These are phyloP conservation scores for Hysterangium stoloniferum DNA, from an alignment of 768 basidiomycete species.

Conservation along the genomic window DNA sequence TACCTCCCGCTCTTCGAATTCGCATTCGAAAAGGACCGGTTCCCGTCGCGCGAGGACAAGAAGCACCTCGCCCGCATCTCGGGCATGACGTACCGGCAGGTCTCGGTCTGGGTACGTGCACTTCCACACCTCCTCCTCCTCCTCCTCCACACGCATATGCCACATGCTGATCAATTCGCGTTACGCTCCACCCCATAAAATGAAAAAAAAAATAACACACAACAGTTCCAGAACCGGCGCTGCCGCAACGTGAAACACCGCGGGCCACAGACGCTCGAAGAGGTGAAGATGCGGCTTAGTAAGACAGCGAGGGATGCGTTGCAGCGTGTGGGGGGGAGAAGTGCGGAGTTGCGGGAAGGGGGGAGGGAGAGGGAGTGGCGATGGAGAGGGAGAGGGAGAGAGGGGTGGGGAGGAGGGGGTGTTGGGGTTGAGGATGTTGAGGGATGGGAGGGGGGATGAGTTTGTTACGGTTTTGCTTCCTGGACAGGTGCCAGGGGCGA, in stretches of 20 bases:
- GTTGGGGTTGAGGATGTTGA: too few species aligned
- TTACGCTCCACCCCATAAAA: not conserved
- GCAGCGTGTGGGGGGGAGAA: not conserved
- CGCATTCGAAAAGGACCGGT: constrained; percentile 16
- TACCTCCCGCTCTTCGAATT: constrained; percentile 16
- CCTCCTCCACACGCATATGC: too few species aligned
- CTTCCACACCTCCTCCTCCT: too few species aligned
- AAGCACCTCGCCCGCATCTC: constrained; percentile 12
- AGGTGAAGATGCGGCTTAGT: not conserved
- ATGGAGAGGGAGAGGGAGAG: too few species aligned
- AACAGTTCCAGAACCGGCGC: constrained; percentile 4
- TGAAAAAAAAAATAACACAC: not conserved
- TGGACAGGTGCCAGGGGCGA: too few species aligned
- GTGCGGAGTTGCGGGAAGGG: not conserved
- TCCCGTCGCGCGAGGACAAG: constrained; percentile 20
- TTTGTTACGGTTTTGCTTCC: not conserved
- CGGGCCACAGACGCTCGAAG: not conserved
- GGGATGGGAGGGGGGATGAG: not conserved
- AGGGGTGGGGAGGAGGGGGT: too few species aligned
- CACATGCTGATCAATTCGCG: too few species aligned
- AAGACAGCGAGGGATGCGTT: not conserved
- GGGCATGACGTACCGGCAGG: constrained; percentile 19
- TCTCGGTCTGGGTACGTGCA: constrained; percentile 22
- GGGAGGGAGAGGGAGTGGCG: not conserved
- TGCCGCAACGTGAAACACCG: not conserved